Evolutionary conservation across 495 filamentous ascomycete species (phyloP).

Genomic region (Viridothelium virens): DNA sequence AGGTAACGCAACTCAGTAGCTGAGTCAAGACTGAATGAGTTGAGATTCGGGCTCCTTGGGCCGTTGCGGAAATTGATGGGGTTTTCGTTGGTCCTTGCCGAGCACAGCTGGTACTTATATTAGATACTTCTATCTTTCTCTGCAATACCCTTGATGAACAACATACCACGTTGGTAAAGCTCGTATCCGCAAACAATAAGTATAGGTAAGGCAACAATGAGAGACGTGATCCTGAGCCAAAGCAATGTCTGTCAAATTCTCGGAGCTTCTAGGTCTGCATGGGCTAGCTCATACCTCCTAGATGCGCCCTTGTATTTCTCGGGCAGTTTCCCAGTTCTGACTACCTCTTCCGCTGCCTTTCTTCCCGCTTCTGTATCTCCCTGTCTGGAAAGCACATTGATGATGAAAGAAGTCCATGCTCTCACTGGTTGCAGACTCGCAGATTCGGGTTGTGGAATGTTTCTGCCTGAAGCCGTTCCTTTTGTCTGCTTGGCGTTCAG

Average conservation of each 20-base stretch:
- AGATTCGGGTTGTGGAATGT: neutral
- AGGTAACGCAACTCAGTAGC: too few species aligned
- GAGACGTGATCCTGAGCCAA: neutral
- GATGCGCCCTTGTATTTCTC: neutral
- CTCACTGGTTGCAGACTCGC: neutral
- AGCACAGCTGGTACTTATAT: neutral
- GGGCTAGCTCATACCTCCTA: neutral
- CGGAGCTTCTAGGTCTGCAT: too few species aligned
- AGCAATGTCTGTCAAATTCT: neutral
- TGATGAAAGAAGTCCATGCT: neutral
- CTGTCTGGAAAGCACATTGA: neutral
- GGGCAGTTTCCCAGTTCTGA: neutral
- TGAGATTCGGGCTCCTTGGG: neutral
- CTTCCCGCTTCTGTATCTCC: neutral
- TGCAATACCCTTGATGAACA: too few species aligned
- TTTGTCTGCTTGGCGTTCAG: neutral
- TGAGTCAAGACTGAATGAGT: too few species aligned
- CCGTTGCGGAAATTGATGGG: neutral
- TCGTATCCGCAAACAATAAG: constrained; percentile 4
- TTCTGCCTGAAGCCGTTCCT: neutral
- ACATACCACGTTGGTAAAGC: constrained; percentile 6
- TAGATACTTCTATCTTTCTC: neutral
- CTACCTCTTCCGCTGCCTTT: neutral
- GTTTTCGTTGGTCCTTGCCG: neutral
- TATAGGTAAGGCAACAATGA: neutral